Base-by-base conservation (phyloP, 805 yeast genomes). In the Sugiyamaella chiloensis region DNA sequence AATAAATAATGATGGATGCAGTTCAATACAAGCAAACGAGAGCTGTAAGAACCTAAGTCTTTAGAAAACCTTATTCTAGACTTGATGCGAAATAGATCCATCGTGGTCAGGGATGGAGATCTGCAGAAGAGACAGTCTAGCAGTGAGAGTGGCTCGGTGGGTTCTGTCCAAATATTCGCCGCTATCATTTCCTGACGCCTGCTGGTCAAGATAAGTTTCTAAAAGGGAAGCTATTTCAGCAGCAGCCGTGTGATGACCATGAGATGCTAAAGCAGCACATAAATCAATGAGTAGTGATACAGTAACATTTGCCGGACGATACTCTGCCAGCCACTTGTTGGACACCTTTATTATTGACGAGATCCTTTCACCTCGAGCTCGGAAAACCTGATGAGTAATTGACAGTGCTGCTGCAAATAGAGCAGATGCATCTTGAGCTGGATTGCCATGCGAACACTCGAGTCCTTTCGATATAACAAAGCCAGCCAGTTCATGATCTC, bases 71-170 rank as follows among this genome's bases (percentile, higher is more conserved):
- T n/a, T n/a, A n/a, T n/a, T n/a, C n/a, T n/a, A n/a, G n/a, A n/a
- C n/a, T n/a, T n/a, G n/a, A n/a, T n/a, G n/a, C n/a, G n/a, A n/a
- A n/a, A n/a, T n/a, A n/a, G n/a, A n/a, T n/a, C n/a, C n/a, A n/a
- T n/a, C n/a, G n/a, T n/a, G n/a, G n/a, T n/a, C n/a, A n/a, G n/a
- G n/a, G n/a, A n/a, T n/a, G n/a, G n/a, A n/a, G n/a, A 34, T 34
- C 19, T 34, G 37, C 16, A 34, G 37, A 19, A 34, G 37, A 5
- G 37, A 34, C 37, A 34, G 19, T 21, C 37, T 19, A 5, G 37
- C 16, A 34, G 19, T 16, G 19, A 34, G 37, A 5, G 37, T 34
- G 14, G 37, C 37, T 4, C 19, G 16, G 21, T 19, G 9, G 12
- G 16, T 14, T 12, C 21, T 9, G 20, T 34, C 37, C 19, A 21